Percentiles rank a stretch among this genome's conserved stretches.
These are phyloP conservation scores for Liriodendron chinense DNA, from an alignment of 164 flowering plant genomes.

Conservation along the genomic window DNA sequence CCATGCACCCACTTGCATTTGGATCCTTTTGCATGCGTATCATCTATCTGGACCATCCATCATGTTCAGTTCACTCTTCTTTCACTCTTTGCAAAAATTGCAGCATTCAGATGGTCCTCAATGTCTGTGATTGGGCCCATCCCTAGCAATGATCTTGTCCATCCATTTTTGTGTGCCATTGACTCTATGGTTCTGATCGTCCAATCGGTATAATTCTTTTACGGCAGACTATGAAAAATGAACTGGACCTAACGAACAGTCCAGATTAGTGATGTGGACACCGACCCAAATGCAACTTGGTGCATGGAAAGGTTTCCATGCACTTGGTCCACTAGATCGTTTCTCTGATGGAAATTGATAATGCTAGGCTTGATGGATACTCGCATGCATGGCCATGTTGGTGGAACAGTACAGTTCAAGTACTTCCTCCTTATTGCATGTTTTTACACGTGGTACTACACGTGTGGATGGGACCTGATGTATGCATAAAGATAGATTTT, in stretches of 20 bases:
- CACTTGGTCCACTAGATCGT: too few relatives aligned
- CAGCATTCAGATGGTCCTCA: not conserved
- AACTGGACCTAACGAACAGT: not conserved
- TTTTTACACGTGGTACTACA: too few relatives aligned
- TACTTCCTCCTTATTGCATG: slow-evolving; percentile 10
- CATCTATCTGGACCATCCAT: not conserved
- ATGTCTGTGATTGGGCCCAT: too few relatives aligned
- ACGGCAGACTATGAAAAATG: not conserved
- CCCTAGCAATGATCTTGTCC: not conserved
- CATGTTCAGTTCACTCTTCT: not conserved
- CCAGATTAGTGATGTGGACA: not conserved
- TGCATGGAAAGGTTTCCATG: too few relatives aligned
- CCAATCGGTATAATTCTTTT: not conserved
- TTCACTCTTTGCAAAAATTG: not conserved
- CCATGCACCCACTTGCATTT: too few relatives aligned
- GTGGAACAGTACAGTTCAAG: slow-evolving; percentile 19
- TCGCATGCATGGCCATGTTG: slow-evolving; percentile 28
- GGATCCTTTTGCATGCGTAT: not conserved
- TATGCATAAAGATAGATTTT: too few relatives aligned
- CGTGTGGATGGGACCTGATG: too few relatives aligned
- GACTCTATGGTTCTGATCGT: not conserved
- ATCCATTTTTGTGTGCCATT: not conserved
- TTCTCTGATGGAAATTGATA: not conserved
- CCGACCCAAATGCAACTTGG: too few relatives aligned
- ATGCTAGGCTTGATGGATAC: slow-evolving; percentile 10